Base-by-base conservation (phyloP, 768 basidiomycete genomes). In the Mycena alexandri region DNA sequence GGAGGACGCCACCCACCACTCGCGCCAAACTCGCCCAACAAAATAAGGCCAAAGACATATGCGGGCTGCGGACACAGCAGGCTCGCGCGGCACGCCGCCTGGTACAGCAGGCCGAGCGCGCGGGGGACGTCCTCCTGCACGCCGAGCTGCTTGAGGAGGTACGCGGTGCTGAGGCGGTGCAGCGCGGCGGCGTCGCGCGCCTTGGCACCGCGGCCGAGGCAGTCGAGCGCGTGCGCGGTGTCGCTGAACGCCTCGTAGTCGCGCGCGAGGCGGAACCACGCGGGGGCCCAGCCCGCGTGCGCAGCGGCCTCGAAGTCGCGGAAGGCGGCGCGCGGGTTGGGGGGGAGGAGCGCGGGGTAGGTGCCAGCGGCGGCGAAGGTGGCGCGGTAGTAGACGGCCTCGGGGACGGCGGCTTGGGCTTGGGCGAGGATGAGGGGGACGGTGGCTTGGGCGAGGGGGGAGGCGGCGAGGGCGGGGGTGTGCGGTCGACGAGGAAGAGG, bases 211-310 rank as follows among this genome's bases (percentile, higher is more conserved):
- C 56, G 56, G 12, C 33, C 33, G 0, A 57, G 19, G 10, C 56
- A 57, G 16, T 57, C 56, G 1, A 57, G 4, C 3, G 56, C 56
- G 9, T 57, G 56, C 29, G 56, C 14, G 3, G 56, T 34, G 29
- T 57, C 56, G 11, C 19, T 33, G 19, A 57, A 57, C 50, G 88
- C 89, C 80, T 98, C 96, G 74, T 98, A 98, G 67, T 97, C 96
- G 19, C 95, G 82, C 0, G 94, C 97, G 0, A 98, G 85, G 25
- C 91, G 86, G 80, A 96, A 98, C 96, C 97, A 98, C 0, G 94
- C 94, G n/a, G 86, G 80, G 4, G 84, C 80, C 69, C 89, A 92
- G 0, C 96, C 96, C 0, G 85, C 87, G 25, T 93, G 83, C 0
- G 95, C 96, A 2, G 94, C 89, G 1, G 83, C 80, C 75, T 98